Evolutionary conservation across 208 protist species (phyloP), one percentile per base, ranked within the genome.

Genomic region (Naegleria fowleri): DNA sequence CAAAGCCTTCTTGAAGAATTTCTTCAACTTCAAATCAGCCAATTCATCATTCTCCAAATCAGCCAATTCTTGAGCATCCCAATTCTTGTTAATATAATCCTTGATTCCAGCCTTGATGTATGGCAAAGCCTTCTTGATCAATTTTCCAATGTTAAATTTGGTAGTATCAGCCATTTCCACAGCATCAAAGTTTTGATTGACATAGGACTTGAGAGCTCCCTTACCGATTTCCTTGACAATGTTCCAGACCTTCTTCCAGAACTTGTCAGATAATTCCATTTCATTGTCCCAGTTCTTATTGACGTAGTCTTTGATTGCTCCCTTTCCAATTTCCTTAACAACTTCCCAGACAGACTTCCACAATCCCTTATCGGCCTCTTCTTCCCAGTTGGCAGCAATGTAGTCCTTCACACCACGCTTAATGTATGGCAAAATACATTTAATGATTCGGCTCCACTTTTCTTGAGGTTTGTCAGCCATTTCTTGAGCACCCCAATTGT

Each of bases 111-210:
- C 13, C 29, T 36, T 79, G 16, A 79, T 36, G 29, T 79, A 79
- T 79, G 67, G 29, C 29, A 79, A 36, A 36, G 25, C 67, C 67
- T 79, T 79, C 67, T 79, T 79, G 25, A 25, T 36, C 6, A 79
- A 36, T 5, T 36, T 79, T 36, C 67, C 25, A 36, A 79, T 36
- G 4, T 79, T 36, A 25, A 79, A 9, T 33, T 79, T 79, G 19
- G 0, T 19, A 79, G 29, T 25, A 79, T 79, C 67, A 36, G 67
- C 67, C 43, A 48, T 48, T 7, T 48, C 43, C 2, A 13, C 67
- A 36, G 67, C 13, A 33, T 79, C 67, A 79, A 79, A 79, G 67
- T 79, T 79, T 79, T 79, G 67, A n/a, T 79, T 79, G 29, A 79
- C 67, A 79, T 79, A 79, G 19, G 67, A 79, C 29, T 79, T 79